Base-by-base conservation (phyloP, 1,139 yeast species). In the Diutina pseudorugosa region DNA sequence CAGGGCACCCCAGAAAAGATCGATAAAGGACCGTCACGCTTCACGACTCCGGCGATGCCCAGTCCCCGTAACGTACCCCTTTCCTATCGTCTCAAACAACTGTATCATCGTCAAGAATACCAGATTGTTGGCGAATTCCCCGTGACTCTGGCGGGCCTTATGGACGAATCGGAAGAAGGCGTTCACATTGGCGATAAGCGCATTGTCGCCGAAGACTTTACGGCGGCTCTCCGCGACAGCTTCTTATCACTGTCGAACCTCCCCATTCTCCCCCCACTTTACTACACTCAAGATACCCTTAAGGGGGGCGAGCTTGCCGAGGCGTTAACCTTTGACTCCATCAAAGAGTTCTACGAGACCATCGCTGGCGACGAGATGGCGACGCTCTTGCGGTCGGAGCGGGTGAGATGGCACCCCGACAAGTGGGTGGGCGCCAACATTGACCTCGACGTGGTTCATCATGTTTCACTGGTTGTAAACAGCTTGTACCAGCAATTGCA, bases 381-480 rank as follows among this genome's bases (percentile, higher is more conserved):
- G 7, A 20, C 64, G 2, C 58, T 76, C 4, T 55, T 81, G 7
- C 77, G 73, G 54, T 60, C 57, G 36, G 89, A 83, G 59, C 60
- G 89, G 55, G 62, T 82, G 3, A 66, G 77, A 55, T 83, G 89
- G 89, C 90, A 83, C 61, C 90, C 90, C 1, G 90, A 83, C 61
- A 76, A 73, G 59, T 73, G 78, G 78, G 59, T 64, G 8, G 62
- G n/a, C 16, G 19, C 49, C 21, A 9, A 9, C 21, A 5, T 16
- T 14, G 18, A 25, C 19, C 21, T 16, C 21, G 40, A 25, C 12
- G 49, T 27, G 20, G 40, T 45, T 25, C 49, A 27, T 33, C 49
- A 45, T 12, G 49, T 45, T 14, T 45, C 40, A 7, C 18, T 27
- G 27, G 40, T 45, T 11, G 27, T 45, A n/a, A 45, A 45, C 40